A percentile compares a stretch with the other conserved stretches of the same genome.
phyloP scores from a whole-genome alignment of 2,329 filamentous ascomycete species.

The Cladosporium sp. region DNA sequence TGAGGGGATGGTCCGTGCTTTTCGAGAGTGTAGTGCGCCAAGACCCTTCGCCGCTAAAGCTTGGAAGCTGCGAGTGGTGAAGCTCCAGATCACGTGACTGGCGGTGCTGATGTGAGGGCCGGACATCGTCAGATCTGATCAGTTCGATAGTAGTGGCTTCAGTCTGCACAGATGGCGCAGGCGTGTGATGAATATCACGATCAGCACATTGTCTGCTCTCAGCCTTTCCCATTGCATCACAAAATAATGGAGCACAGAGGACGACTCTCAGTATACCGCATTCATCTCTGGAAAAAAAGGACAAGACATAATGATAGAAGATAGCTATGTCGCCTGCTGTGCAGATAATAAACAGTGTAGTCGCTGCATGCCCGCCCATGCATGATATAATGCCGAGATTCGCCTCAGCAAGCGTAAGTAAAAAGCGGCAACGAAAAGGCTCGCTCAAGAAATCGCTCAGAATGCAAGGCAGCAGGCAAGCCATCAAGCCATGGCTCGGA shows the following conservation, averaged over 20 bases:
- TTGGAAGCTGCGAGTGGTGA: background rate
- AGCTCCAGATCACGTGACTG: background rate
- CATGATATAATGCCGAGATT: background rate
- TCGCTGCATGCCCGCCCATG: conserved; percentile 8
- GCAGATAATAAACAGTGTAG: background rate
- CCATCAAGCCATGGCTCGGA: background rate
- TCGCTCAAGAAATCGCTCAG: conserved; percentile 13
- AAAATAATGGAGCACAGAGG: background rate
- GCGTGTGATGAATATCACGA: background rate
- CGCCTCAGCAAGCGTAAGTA: background rate
- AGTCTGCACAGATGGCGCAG: background rate
- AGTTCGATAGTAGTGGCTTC: background rate
- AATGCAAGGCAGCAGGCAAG: background rate
- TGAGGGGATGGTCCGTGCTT: conserved; percentile 1
- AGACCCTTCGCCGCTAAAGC: background rate
- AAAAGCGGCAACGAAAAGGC: background rate
- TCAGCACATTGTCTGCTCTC: background rate
- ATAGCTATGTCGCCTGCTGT: background rate
- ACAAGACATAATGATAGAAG: background rate
- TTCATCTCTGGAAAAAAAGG: background rate
- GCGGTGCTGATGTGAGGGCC: background rate
- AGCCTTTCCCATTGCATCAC: background rate
- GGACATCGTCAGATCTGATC: background rate
- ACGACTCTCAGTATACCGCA: background rate
- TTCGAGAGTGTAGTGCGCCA: conserved; percentile 1